Conservation (phyloP, 2,329 filamentous ascomycete species). For the Trichophyton rubrum region DNA sequence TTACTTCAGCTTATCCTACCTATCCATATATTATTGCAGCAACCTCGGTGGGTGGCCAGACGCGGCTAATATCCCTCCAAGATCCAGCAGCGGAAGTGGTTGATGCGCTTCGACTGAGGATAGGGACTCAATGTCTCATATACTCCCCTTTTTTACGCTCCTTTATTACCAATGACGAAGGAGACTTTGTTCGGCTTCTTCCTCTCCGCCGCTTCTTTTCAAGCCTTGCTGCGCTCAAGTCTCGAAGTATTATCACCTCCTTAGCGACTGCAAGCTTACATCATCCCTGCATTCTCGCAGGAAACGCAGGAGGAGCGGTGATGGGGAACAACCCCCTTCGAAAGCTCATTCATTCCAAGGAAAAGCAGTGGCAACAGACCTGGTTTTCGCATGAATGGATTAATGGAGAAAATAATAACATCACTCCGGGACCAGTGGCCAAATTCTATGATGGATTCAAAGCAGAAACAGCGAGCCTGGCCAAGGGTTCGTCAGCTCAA, state of each 20-base stretch:
- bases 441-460: conserved; percentile 35
- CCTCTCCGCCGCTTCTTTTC: conserved; percentile 43
- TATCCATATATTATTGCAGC: conserved; percentile 42
- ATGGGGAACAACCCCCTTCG: conserved; percentile 41
- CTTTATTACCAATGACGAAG: conserved; percentile 44
- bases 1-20: conserved; percentile 40
- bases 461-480: conserved; percentile 26
- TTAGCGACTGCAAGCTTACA: conserved; percentile 27
- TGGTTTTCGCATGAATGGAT: conserved; percentile 50
- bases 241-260: conserved; percentile 27
- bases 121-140: conserved; percentile 36
- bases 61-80: conserved; percentile 43
- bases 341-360: conserved; percentile 39
- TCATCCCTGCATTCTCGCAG: conserved; percentile 44
- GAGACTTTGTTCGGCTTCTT: conserved; percentile 38
- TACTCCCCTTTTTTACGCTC: conserved; percentile 46
- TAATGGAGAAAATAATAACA: conserved; percentile 12
- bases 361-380: conserved; percentile 40
- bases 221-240: conserved; percentile 36
- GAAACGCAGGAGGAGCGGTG: conserved; percentile 41
- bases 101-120: conserved; percentile 37
- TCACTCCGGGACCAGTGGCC: conserved; percentile 24
- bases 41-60: conserved; percentile 43
- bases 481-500: conserved; percentile 21
- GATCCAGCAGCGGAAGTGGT: conserved; percentile 35